Percentiles rank a stretch among this genome's conserved stretches.
Evolutionary conservation across 1,139 yeast genomes (phyloP).

Genomic region (Diutina ranongensis): DNA sequence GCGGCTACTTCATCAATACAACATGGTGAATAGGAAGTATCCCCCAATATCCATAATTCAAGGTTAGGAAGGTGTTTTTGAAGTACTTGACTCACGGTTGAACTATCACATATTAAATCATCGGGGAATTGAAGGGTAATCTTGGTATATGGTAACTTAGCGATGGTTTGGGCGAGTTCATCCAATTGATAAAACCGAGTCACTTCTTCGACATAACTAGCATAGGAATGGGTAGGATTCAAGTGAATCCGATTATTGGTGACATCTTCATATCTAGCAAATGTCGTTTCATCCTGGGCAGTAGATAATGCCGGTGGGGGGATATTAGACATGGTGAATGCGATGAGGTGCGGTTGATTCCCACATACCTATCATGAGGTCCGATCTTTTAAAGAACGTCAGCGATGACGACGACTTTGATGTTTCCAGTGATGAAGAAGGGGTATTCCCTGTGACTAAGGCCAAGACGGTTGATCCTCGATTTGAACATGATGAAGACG

Average conservation of each 20-base stretch:
- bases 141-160: constrained; percentile 23
- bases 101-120: constrained; percentile 61
- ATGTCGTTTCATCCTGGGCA: constrained; percentile 41
- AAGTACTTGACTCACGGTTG: constrained; percentile 46
- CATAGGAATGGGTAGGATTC: constrained; percentile 15
- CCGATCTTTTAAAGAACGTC: no score
- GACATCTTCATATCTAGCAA: constrained; percentile 27
- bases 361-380: no score
- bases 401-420: background rate
- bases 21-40: constrained; percentile 90
- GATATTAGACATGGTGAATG: background rate
- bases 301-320: constrained; percentile 52
- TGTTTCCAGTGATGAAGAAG: constrained; percentile 5
- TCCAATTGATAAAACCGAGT: constrained; percentile 41
- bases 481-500: background rate
- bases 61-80: constrained; percentile 19
- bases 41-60: constrained; percentile 71
- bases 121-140: constrained; percentile 92
- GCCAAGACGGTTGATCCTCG: background rate
- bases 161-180: constrained; percentile 23
- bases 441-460: background rate
- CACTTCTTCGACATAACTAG: constrained; percentile 22
- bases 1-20: constrained; percentile 98
- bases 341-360: constrained; percentile 3
- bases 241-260: constrained; percentile 18